phyloP scores from a whole-genome alignment of 768 basidiomycete species.

The Kwoniella europaea region DNA sequence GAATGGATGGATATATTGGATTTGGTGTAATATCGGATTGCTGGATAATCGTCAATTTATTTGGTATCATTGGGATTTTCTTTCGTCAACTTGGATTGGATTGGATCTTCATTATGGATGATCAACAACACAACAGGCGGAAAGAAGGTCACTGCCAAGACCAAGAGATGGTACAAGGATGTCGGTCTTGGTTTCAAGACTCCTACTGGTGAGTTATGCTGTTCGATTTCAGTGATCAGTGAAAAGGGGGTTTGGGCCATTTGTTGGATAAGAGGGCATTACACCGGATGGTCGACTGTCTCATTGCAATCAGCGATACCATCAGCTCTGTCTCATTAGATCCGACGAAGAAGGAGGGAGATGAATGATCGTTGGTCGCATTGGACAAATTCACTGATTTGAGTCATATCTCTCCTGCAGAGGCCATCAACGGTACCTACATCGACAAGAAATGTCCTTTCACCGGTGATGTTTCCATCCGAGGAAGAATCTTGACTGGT shows the following conservation, averaged over 20 bases:
- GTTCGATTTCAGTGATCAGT: neutral
- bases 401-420: slow-evolving; percentile 53
- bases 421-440: slow-evolving; percentile 95
- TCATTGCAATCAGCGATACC: neutral
- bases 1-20: slow-evolving; percentile 18
- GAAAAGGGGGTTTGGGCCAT: neutral
- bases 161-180: slow-evolving; percentile 99
- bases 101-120: too few relatives aligned
- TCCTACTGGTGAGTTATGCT: slow-evolving; percentile 63
- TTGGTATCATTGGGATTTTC: slow-evolving; percentile 14
- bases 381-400: neutral
- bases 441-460: slow-evolving; percentile 99
- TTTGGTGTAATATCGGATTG: slow-evolving; percentile 15
- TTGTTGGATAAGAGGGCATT: neutral
- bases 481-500: slow-evolving; percentile 97
- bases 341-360: neutral
- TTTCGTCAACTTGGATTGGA: neutral
- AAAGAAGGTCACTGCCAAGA: slow-evolving; percentile 91
- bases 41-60: slow-evolving; percentile 10
- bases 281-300: neutral
- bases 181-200: slow-evolving; percentile 97
- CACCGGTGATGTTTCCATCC: slow-evolving; percentile 94
- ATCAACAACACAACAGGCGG: slow-evolving; percentile 64
- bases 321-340: neutral
- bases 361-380: neutral